Evolutionary conservation across 768 basidiomycete species (phyloP), one percentile per base, ranked within the genome.

Genomic region (Mycena pura): DNA sequence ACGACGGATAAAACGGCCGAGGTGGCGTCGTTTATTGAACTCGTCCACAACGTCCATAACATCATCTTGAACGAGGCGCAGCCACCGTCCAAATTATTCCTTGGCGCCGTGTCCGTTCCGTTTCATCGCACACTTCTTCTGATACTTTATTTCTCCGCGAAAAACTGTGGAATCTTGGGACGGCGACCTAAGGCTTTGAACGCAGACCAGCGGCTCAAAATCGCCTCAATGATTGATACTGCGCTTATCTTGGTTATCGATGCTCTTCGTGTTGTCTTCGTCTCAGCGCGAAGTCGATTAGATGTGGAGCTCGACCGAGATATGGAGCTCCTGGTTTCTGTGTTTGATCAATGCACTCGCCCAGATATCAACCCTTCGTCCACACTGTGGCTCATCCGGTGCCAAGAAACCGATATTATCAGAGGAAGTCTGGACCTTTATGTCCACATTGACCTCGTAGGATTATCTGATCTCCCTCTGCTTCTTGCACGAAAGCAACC

Each of bases 51-150:
- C 64, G 75, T 91, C 22, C 85, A 85, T 38, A 80, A 77, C 6
- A 85, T 96, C 66, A 78, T 94, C 58, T 75, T 85, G 28, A 95
- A 88, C 68, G 87, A 90, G 53, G 79, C 86, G 1, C 94, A 93
- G 69, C 82, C 90, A 0, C 91, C 93, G 1, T 76, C 87, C 1
- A 79, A 81, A 41, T 94, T 94, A 1, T 82, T 96, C 69, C 82
- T 93, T 6, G 85, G 89, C 5, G 76, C 81, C 24, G 68, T 86
- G 6, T 78, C 88, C 0, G 79, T 84, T 17, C 85, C 88, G 0
- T 94, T 95, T 79, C 95, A 98, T 71, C 87, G 86, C 41, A 82
- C 84, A 0, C 82, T 96, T 51, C 79, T 98, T 25, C 90, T 94
- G 67, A 85, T 93, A 57, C 74, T 92, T 44, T 95, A 90, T 74